Evolutionary conservation across 495 filamentous ascomycete genomes (phyloP), one percentile per base, ranked within the genome.

Genomic region (Neurospora sp.): DNA sequence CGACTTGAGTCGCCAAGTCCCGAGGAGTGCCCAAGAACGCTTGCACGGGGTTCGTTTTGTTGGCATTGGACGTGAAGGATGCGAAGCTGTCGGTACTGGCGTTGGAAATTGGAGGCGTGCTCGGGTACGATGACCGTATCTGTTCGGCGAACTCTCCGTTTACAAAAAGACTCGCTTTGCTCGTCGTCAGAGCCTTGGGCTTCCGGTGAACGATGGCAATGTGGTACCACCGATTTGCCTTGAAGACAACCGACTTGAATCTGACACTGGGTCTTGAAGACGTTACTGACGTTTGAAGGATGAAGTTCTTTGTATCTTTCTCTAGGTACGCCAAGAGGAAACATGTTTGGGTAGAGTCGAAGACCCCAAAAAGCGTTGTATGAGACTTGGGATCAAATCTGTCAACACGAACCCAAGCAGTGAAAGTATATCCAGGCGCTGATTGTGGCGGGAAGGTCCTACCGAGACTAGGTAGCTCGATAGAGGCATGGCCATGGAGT

Each of bases 331-430:
- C 92, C 59, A 99, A 88, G 40, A 98, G 85, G 76, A 99, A 99
- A 82, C 96, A 99, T 1, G 92, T 94, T 78, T 99, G 96, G 20
- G 89, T 93, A 0, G 91, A 85, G 83, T 99, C 96, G 80, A 97
- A 98, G 12, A 94, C 93, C 5, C 96, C 96, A 81, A 99, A 99
- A 8, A 99, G 85, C 4, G 96, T 99, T 1, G 96, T 98, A 81
- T 98, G 96, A 16, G 92, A 91, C 39, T 87, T 89, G 2, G 86
- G 79, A 79, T 99, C 96, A 82, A 96, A 98, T 66, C 89, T 85
- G 77, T 97, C 93, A 71, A 98, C 89, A 54, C 90, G 89, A 23
- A 97, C 87, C 96, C 96, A 99, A 5, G 91, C 88, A 54, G 92
- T 87, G 73, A 98, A 90, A 2, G 94, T 97, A 82, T 97, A 99